A percentile compares a stretch with the other conserved stretches of the same genome.
Conservation (phyloP, 2,329 filamentous ascomycete species). For the Pyrenochaeta sp. region DNA sequence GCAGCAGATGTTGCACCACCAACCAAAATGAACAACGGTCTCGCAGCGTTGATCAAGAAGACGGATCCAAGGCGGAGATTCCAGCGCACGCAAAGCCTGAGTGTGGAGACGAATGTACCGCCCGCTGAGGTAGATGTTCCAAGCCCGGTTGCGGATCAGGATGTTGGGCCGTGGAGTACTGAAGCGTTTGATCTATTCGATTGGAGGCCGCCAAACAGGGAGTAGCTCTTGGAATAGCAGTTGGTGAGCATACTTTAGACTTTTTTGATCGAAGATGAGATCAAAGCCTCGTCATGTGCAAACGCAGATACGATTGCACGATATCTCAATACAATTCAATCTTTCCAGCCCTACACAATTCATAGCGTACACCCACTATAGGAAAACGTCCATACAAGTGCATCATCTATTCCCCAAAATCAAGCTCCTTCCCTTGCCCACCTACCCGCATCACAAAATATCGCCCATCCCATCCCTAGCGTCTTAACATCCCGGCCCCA, state of each 20-base stretch:
- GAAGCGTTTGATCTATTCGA: conserved; percentile 74
- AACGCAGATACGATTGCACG: not conserved
- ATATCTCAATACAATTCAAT: not conserved
- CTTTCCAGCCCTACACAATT: not conserved
- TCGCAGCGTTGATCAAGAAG: conserved; percentile 39
- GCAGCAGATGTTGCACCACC: not conserved
- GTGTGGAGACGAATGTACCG: conserved; percentile 26
- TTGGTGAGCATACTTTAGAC: not conserved
- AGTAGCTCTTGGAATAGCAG: not conserved
- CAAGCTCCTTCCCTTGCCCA: not conserved
- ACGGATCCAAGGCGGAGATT: conserved; percentile 45
- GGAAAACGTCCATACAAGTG: too few species aligned
- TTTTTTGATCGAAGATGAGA: too few species aligned
- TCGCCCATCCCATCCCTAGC: not conserved
- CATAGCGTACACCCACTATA: too few species aligned
- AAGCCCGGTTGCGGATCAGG: conserved; percentile 57
- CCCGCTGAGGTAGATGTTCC: conserved; percentile 23
- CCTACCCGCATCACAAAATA: not conserved
- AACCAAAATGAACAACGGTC: conserved; percentile 25
- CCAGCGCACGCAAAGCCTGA: conserved; percentile 38
- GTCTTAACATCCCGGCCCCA: not conserved
- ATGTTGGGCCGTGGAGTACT: conserved; percentile 72
- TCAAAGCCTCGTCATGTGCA: too few species aligned
- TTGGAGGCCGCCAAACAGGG: conserved; percentile 60
- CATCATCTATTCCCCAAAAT: too few species aligned